phyloP scores from a whole-genome alignment of 176 grass and related monocot species.

The Zizania latifolia region DNA sequence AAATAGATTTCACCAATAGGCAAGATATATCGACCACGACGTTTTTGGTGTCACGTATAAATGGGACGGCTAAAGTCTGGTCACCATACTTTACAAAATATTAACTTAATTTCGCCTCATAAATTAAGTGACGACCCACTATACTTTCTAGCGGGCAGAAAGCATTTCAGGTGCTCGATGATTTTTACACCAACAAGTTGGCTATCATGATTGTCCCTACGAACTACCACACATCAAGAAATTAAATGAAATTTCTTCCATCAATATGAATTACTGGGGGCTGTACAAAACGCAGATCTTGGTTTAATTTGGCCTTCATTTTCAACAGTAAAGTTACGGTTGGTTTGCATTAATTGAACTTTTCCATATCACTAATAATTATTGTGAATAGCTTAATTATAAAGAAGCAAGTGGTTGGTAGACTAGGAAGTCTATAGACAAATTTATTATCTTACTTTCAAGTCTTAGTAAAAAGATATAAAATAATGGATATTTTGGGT shows the following conservation, averaged over 20 bases:
- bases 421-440: too few species aligned
- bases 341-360: not conserved
- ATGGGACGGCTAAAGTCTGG: not conserved
- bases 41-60: not conserved
- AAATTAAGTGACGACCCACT: conserved; percentile 8
- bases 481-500: too few species aligned
- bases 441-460: too few species aligned
- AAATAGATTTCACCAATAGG: not conserved
- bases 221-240: not conserved
- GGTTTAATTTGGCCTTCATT: not conserved
- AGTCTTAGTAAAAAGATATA: too few species aligned
- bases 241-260: not conserved
- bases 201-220: not conserved
- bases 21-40: not conserved
- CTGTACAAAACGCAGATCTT: not conserved
- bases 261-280: not conserved
- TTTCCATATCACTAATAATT: not conserved
- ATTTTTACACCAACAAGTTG: not conserved
- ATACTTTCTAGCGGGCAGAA: conserved; percentile 9
- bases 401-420: too few species aligned
- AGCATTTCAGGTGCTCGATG: conserved; percentile 8
- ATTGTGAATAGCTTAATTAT: too few species aligned
- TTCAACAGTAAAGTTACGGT: not conserved
- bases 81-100: not conserved
- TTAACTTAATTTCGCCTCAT: not conserved